Percentiles rank a stretch among this genome's conserved stretches.
These are phyloP conservation scores for Xylaria sp. DNA, from an alignment of 2,329 filamentous ascomycete species.

Conservation along the genomic window DNA sequence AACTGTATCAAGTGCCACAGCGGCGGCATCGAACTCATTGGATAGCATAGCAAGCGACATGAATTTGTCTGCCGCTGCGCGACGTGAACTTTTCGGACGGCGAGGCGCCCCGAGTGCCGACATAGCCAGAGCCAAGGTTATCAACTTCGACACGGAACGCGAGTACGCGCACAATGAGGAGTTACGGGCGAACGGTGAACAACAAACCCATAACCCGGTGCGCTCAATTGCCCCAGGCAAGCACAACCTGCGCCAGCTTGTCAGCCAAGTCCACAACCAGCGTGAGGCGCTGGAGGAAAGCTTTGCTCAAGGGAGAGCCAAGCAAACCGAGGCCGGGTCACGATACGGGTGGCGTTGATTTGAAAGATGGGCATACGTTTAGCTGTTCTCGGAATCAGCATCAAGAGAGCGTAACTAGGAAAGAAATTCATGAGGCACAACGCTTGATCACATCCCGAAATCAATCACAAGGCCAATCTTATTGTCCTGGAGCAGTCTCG, in stretches of 20 bases:
- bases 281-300: slow-evolving; percentile 86
- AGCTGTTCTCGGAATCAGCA: background rate
- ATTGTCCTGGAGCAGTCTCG: background rate
- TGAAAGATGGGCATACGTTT: background rate
- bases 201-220: slow-evolving; percentile 74
- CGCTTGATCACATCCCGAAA: background rate
- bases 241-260: slow-evolving; percentile 81
- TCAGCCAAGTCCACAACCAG: slow-evolving; percentile 76
- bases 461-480: background rate
- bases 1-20: slow-evolving; percentile 26
- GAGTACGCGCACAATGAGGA: slow-evolving; percentile 85
- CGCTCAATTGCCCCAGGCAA: slow-evolving; percentile 80
- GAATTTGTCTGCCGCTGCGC: slow-evolving; percentile 69
- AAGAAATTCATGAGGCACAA: background rate
- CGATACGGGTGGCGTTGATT: slow-evolving; percentile 70
- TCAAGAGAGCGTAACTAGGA: background rate
- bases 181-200: slow-evolving; percentile 63
- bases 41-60: slow-evolving; percentile 69
- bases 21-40: slow-evolving; percentile 47
- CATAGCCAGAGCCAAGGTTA: slow-evolving; percentile 50
- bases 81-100: slow-evolving; percentile 82
- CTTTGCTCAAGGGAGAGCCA: slow-evolving; percentile 74
- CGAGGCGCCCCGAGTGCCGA: slow-evolving; percentile 32
- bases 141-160: slow-evolving; percentile 82
- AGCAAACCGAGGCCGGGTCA: slow-evolving; percentile 73